Base-by-base conservation (phyloP, 2,329 filamentous ascomycete species). In the Neophaeococcomyces mojaviensis region DNA sequence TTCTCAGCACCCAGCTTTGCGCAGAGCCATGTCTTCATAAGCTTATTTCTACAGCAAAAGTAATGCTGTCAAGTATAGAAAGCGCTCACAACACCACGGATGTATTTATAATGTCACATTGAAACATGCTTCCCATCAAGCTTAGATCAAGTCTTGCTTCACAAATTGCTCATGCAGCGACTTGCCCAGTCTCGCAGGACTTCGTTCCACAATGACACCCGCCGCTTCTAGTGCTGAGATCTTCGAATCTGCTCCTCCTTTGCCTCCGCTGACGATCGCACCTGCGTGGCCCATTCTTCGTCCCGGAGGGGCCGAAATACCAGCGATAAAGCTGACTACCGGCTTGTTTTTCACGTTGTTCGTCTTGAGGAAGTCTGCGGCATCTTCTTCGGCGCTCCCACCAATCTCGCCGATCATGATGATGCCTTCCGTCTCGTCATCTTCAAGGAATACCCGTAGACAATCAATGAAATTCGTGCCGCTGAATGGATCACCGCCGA, bases 391-490 rank as follows among this genome's bases (percentile, higher is more conserved):
- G 49, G 92, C 92, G 50, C 86, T 87, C 54, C 92, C 92, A 71
- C 92, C 92, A 66, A 98, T 97, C 76, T 97, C 92, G 66, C 92
- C 92, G 68, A 98, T 97, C 92, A 98, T 96, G 75, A 98, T 96
- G 73, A 98, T 96, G 65, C 92, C 92, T 66, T 98, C 92, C 32
- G 92, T 98, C 74, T 95, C 88, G 67, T 84, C 78, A 68, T 98
- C 92, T 69, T 94, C 77, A 61, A 95, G 81, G 81, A 98, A 98
- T 65, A 97, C 88, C 66, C 87, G 86, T 60, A 98, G 78, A 78
- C 90, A 96, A 79, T 98, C 92, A 72, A 98, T 97, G 77, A 97
- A 98, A 81, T 95, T 97, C 71, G 92, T 97, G 61, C 92, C 92
- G 63, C 85, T 90, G 79, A 98, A 98, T 61, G 92, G 92, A 73